Evolutionary conservation across 805 yeast genomes (phyloP), one percentile per base, ranked within the genome.

Genomic region (Metschnikowia rubicola): DNA sequence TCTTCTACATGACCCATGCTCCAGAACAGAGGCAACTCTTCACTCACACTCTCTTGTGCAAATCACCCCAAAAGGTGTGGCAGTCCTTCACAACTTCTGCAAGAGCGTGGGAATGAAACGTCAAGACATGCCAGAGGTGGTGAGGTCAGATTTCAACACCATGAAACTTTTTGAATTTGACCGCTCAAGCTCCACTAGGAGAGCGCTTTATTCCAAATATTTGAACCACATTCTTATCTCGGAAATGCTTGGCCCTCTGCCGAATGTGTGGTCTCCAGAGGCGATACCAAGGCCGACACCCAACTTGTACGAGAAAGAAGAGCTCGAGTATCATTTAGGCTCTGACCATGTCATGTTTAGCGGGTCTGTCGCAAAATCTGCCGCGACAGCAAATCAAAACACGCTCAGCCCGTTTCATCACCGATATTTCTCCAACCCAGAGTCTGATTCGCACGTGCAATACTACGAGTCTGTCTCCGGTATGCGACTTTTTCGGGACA

Each of bases 21-120:
- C 86, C 52, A 69, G 92, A 56, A 88, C 96, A 0, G 61, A 86
- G 37, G 53, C 61, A 11, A 66, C 61, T 36, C 73, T 83, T 6
- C 75, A 75, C 28, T 31, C 47, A 42, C 65, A 58, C 4, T 67
- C 72, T 0, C 50, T 70, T 2, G 60, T 88, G 29, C 97, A 92
- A 60, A 96, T 96, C 4, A 88, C 97, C 0, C 90, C 97, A 0
- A 92, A 92, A 59, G 98, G 97, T 1, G 81, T 89, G 8, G 83
- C 89, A 0, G 59, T 88, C 0, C 64, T 91, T 2, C 80, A 79
- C 41, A 68, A 73, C 13, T 88, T 83, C 61, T 81, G 85, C 51
- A 68, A 72, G 42, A 77, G 70, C 36, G 63, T 75, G 39, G 95
- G 90, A 0, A 62, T 82, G 40, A 71, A 66, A 38, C 63, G 64